phyloP scores from a whole-genome alignment of 1,284 basidiomycete species.

The Ustilago crameri region DNA sequence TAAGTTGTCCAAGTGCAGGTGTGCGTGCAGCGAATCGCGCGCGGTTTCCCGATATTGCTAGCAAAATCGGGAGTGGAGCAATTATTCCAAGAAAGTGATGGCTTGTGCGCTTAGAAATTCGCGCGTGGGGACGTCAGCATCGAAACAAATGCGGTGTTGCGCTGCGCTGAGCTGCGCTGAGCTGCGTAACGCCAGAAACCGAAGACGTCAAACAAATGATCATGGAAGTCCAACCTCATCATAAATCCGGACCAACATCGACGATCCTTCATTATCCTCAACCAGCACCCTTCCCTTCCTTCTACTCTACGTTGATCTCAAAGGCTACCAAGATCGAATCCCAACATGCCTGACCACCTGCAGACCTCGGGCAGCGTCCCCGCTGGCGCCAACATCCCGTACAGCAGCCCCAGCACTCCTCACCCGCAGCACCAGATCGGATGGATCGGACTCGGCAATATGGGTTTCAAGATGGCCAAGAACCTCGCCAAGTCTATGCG shows the following conservation, averaged over 20 bases:
- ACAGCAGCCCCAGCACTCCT: conserved; percentile 49
- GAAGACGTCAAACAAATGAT: too few species aligned
- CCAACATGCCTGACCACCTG: conserved; percentile 18
- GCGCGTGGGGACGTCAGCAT: not conserved
- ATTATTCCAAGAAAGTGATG: conserved; percentile 3
- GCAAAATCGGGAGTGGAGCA: conserved; percentile 3
- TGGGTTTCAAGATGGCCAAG: conserved; percentile 79
- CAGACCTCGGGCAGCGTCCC: conserved; percentile 13
- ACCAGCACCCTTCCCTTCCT: not conserved
- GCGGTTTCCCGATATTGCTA: not conserved
- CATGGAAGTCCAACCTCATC: too few species aligned
- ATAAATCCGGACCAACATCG: too few species aligned
- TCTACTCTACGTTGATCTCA: not conserved
- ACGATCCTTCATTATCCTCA: too few species aligned
- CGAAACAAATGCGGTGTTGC: not conserved
- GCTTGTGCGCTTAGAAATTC: conserved; percentile 23
- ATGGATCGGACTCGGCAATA: conserved; percentile 68
- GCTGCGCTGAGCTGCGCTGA: conserved; percentile 8
- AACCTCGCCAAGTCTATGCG: conserved; percentile 76
- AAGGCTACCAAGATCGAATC: not conserved
- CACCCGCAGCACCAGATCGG: conserved; percentile 56
- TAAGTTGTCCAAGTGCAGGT: not conserved
- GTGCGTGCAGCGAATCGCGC: conserved; percentile 1
- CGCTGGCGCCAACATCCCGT: conserved; percentile 41
- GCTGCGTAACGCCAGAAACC: conserved; percentile 10